Conservation (phyloP, 768 basidiomycete genomes). For the Pleurotus sapidus region DNA sequence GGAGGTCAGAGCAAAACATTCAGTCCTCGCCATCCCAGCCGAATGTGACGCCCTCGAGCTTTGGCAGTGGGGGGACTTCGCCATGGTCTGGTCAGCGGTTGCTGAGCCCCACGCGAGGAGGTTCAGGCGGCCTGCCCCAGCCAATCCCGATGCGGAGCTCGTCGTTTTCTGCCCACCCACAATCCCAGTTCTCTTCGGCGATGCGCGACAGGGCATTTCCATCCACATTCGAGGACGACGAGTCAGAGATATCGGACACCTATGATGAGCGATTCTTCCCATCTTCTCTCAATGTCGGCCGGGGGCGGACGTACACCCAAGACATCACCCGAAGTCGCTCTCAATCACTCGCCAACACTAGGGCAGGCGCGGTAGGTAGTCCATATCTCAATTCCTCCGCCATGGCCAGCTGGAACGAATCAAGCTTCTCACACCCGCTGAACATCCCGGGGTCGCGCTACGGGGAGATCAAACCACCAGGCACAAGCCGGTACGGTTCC, state of each 20-base stretch:
- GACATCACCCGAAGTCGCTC: conserved; percentile 74
- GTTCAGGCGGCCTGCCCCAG: conserved; percentile 32
- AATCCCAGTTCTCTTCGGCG: conserved; percentile 55
- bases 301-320: conserved; percentile 59
- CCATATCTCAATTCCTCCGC: conserved; percentile 37
- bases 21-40: conserved; percentile 53
- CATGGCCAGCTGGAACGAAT: conserved; percentile 61
- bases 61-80: conserved; percentile 34
- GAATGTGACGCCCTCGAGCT: conserved; percentile 46
- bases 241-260: conserved; percentile 64
- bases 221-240: conserved; percentile 82
- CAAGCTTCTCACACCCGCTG: conserved; percentile 50
- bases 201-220: conserved; percentile 66
- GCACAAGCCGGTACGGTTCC: conserved; percentile 60
- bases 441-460: conserved; percentile 53
- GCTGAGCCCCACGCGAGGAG: conserved; percentile 29
- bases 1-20: conserved; percentile 42
- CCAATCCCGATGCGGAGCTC: conserved; percentile 64
- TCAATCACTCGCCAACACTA: conserved; percentile 67
- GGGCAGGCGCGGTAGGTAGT: conserved; percentile 52
- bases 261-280: conserved; percentile 56
- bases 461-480: conserved; percentile 63
- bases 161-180: conserved; percentile 60
- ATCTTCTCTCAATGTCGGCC: conserved; percentile 31
- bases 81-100: conserved; percentile 47